Evolutionary conservation across 1,139 yeast genomes (phyloP), one percentile per base, ranked within the genome.

Genomic region (Zygoascus sp.): DNA sequence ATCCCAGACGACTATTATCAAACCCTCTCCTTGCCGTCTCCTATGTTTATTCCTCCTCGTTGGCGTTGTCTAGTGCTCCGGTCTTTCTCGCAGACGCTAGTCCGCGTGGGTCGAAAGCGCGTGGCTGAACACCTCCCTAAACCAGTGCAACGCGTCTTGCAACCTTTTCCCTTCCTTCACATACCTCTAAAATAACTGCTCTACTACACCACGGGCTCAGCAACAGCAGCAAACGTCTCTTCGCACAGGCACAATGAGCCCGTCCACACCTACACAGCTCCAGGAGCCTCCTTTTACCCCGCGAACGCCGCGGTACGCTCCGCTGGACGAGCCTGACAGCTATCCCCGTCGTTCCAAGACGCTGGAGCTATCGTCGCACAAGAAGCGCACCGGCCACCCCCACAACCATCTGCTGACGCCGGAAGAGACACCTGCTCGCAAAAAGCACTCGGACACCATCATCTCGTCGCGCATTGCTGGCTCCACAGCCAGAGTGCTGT

Each of bases 291-390:
- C 54, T 8, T 53, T 55, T 47, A 64, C 68, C 19, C 70, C 70
- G 1, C 57, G 61, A 5, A 66, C 70, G 8, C 70, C 70, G 10
- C 57, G 66, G 19, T 62, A 53, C 49, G 69, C 65, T 8, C 64
- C 68, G 10, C 56, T 65, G 45, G 67, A 61, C 34, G 68, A 65
- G 51, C 62, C 62, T 36, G 61, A 64, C 47, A 45, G 50, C 41
- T 53, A 48, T 42, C 32, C 52, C 16, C 47, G 50, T 32, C 47
- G 46, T 38, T 45, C 45, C 27, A 32, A 35, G 30, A 10, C 35
- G 15, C 16, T 16, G 10, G 37, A 25, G 20, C 36, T 30, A 11
- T 21, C 38, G 9, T 20, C 43, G 9, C 15, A 13, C 27, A 43
- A 37, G 30, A 36, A 19, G 37, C 17, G 28, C 11, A 17, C n/a